Evolutionary conservation across 2,329 filamentous ascomycete species (phyloP).

Genomic region (Madurella fahalii): DNA sequence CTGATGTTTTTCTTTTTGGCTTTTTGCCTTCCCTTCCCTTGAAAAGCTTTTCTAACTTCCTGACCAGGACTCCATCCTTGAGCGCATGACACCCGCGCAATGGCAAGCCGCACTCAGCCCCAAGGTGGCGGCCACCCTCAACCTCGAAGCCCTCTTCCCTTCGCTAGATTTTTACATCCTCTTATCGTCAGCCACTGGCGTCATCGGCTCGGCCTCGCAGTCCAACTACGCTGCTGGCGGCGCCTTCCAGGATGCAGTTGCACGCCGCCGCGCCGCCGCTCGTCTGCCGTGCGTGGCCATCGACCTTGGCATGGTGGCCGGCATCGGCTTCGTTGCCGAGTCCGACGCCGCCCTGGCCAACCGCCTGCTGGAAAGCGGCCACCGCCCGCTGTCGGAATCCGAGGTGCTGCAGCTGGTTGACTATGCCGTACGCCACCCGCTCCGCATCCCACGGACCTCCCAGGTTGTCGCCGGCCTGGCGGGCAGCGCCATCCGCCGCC

Average conservation of each 20-base stretch:
- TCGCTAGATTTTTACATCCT: constrained; percentile 9
- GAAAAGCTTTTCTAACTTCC: no score
- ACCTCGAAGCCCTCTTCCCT: constrained; percentile 31
- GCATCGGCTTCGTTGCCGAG: constrained; percentile 21
- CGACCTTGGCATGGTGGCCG: constrained; percentile 28
- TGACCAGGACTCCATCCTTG: constrained; percentile 24
- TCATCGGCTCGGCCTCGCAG: constrained; percentile 4
- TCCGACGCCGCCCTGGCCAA: background rate
- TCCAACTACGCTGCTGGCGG: constrained; percentile 6
- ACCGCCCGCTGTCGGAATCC: background rate
- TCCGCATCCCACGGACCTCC: background rate
- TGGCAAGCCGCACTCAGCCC: constrained; percentile 36
- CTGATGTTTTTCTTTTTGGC: no score
- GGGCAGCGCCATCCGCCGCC: no score
- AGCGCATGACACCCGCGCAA: constrained; percentile 28
- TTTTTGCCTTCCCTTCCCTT: no score
- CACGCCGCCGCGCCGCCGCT: background rate
- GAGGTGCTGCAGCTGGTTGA: background rate
- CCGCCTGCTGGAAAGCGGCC: background rate
- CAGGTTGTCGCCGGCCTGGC: background rate
- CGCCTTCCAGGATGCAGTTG: constrained; percentile 11
- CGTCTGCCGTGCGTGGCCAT: constrained; percentile 28
- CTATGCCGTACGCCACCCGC: background rate
- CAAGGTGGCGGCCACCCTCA: constrained; percentile 39
- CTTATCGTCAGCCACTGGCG: constrained; percentile 2